Evolutionary conservation across 306 rosid species (phyloP), one percentile per base, ranked within the genome.

Genomic region (Pueraria montana): DNA sequence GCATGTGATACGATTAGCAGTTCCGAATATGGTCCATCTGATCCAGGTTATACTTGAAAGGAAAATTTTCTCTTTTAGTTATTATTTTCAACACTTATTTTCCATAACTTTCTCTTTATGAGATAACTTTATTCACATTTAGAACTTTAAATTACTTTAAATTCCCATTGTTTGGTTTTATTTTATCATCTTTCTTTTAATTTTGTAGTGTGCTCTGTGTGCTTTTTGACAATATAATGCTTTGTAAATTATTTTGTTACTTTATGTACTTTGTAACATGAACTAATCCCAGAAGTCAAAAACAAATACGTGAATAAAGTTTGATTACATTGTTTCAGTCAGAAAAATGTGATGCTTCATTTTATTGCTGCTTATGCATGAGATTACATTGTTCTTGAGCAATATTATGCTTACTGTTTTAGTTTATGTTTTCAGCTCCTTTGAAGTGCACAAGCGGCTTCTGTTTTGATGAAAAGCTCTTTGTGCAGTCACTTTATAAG

Each of bases 401-500:
- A 70, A 50, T 48, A 43, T 50, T 87, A 73, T 84, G 70, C 82
- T 79, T 11, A 69, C 1, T 21, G 20, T 26, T 68, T 77, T 59
- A 43, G 20, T 78, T 77, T 8, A 52, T 64, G 68, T 77, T 76
- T 88, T 83, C 92, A 95, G 97, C 83, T 86, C 72, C 91, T 63
- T 67, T 84, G 72, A 89, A 89, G 86, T 90, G 87, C 49, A 30
- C 89, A 17, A 88, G 87, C 58, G 86, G 86, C 88, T 89, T 95
- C 94, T 89, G 94, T 83, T 91, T 93, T 74, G 97, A 96, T 84
- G 99, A 93, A 87, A 96, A 84, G 81, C 90, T 91, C 74, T 92
- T 96, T 16, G 84, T 92, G 55, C 96, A 87, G 83, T 93, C 97
- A 20, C 97, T 96, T 78, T 90, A 93, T 89, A 92, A 92, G 98